A percentile compares a stretch with the other conserved stretches of the same genome.
phyloP scores from a whole-genome alignment of 2,329 filamentous ascomycete genomes.

The Aspergillus sp. region DNA sequence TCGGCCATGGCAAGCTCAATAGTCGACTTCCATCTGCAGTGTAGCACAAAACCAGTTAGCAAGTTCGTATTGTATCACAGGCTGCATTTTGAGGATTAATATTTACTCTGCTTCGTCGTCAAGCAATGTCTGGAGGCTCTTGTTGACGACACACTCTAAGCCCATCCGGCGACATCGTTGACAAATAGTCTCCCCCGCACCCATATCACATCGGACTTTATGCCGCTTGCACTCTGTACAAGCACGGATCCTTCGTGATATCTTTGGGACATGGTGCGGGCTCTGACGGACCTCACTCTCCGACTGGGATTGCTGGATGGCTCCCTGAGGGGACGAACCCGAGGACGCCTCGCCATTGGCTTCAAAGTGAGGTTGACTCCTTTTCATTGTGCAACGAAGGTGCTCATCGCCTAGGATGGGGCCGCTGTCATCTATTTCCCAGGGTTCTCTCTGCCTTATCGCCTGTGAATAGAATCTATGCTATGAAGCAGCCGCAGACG shows the following conservation, averaged over 20 bases:
- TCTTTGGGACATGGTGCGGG: slow-evolving; percentile 38
- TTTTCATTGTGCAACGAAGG: slow-evolving; percentile 34
- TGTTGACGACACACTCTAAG: slow-evolving; percentile 53
- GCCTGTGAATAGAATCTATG: neutral
- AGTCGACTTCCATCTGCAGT: slow-evolving; percentile 37
- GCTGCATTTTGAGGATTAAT: neutral
- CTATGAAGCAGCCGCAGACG: neutral
- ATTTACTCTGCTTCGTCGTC: slow-evolving; percentile 50
- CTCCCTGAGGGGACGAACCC: slow-evolving; percentile 31
- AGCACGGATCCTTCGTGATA: slow-evolving; percentile 48
- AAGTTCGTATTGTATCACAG: neutral
- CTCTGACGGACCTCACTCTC: slow-evolving; percentile 30
- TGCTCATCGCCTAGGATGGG: slow-evolving; percentile 23
- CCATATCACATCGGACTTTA: slow-evolving; percentile 57
- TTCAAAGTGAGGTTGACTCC: slow-evolving; percentile 40
- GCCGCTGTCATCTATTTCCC: slow-evolving; percentile 17
- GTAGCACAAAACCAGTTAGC: slow-evolving; percentile 12
- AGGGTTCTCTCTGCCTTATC: neutral
- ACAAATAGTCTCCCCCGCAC: slow-evolving; percentile 49
- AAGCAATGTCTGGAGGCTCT: slow-evolving; percentile 52
- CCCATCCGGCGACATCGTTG: slow-evolving; percentile 52
- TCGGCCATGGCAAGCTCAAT: slow-evolving; percentile 41
- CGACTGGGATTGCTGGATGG: slow-evolving; percentile 19
- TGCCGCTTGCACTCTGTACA: slow-evolving; percentile 56
- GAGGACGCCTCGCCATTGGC: slow-evolving; percentile 37